Evolutionary conservation across 352 stramenopile genomes (phyloP).

Genomic region (Globisporangium perplexum): DNA sequence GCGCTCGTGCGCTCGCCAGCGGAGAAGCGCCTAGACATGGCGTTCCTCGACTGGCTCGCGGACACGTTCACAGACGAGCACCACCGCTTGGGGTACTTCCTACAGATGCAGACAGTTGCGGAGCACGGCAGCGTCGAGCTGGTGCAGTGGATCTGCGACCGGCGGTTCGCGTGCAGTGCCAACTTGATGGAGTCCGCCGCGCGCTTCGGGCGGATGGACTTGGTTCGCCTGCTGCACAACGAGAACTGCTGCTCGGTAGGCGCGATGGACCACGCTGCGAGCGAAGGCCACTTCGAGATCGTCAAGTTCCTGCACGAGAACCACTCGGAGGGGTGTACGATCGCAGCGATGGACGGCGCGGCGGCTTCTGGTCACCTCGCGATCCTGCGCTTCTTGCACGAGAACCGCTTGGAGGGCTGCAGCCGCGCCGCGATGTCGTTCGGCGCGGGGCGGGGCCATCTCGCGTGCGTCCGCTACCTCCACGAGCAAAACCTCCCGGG

Average conservation of each 20-base stretch:
- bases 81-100: neutral
- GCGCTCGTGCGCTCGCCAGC: neutral
- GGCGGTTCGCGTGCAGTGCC: neutral
- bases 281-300: neutral
- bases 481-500: neutral
- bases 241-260: neutral
- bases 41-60: neutral
- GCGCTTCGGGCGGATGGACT: neutral
- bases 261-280: neutral
- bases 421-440: neutral
- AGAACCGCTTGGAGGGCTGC: neutral
- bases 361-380: neutral
- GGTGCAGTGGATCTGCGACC: neutral
- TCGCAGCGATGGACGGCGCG: neutral
- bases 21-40: neutral
- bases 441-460: neutral
- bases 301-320: conserved; percentile 1
- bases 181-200: neutral
- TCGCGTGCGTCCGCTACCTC: neutral
- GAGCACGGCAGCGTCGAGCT: neutral
- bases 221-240: neutral
- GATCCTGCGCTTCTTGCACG: neutral
- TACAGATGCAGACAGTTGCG: neutral
- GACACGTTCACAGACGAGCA: neutral
- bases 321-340: neutral